Base-by-base conservation (phyloP, 176 grass and related monocot species). In the Alloteropsis semialata region DNA sequence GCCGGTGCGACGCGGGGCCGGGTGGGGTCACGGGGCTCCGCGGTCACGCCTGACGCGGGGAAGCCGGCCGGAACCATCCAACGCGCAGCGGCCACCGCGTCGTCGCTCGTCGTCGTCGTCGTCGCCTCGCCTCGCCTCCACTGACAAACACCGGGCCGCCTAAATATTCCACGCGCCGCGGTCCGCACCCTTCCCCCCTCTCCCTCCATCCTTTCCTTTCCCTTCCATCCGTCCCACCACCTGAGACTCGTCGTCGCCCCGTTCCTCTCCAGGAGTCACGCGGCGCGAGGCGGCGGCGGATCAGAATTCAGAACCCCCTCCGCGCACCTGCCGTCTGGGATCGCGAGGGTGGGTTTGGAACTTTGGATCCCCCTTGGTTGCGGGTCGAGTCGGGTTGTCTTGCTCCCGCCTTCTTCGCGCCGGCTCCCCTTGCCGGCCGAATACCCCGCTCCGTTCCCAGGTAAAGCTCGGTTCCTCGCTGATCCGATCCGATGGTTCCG, bases 21-120 rank as follows among this genome's bases (percentile, higher is more conserved):
- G 38, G 69, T 41, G 54, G 68, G 41, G 66, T 44, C 66, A 69
- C 38, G 65, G 65, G 38, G 10, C 55, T 58, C 54, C 60, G n/a
- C 60, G 28, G 32, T 39, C 66, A 62, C 55, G 69, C 69, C 71
- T 48, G 64, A 53, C 48, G 81, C 81, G 71, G 81, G 81, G 72
- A 55, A 55, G 71, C 82, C 71, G 82, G 55, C 81, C 58, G 77
- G 77, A 65, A 80, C 72, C 59, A 50, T 74, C 81, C 80, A 61
- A 46, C 29, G n/a, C 48, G 36, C 65, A 19, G 44, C 17, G 49
- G 6, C 76, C 76, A 29, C 60, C 25, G 39, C 65, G 56, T 74
- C 72, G 81, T 19, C 81, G 71, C 30, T 63, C 14, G 14, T 18
- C 48, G 61, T 58, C 64, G 83, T 60, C 82, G 39, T n/a, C 72